A percentile compares a stretch with the other conserved stretches of the same genome.
phyloP scores from a whole-genome alignment of 148 eudicot species.

The Persicaria tinctoria region DNA sequence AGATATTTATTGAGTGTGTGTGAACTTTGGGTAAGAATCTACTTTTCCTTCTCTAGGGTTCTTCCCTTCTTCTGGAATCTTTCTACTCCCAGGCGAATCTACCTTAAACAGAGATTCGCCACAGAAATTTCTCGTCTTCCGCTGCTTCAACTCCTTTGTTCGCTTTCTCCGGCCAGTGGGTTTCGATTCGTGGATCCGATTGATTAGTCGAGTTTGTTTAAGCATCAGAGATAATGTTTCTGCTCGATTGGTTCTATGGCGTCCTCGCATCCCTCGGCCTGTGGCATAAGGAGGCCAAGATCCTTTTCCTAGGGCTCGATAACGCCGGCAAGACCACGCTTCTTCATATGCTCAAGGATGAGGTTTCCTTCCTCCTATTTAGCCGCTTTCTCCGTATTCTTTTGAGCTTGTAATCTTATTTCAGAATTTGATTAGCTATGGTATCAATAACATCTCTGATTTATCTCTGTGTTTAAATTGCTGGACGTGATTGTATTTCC shows the following conservation, averaged over 20 bases:
- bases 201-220: neutral
- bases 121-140: too few species aligned
- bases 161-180: neutral
- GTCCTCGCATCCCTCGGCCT: constrained; percentile 38
- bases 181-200: neutral
- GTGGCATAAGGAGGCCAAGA: constrained; percentile 39
- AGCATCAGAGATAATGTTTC: constrained; percentile 26
- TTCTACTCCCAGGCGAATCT: too few species aligned
- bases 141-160: too few species aligned
- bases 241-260: constrained; percentile 52
- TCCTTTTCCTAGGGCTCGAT: constrained; percentile 45
- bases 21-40: too few species aligned
- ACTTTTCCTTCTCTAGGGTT: too few species aligned
- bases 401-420: neutral
- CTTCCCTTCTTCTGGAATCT: too few species aligned
- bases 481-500: neutral
- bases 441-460: neutral
- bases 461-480: neutral
- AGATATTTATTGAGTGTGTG: too few species aligned
- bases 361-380: constrained; percentile 17
- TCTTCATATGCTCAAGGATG: constrained; percentile 52
- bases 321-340: constrained; percentile 50
- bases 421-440: neutral
- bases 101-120: too few species aligned
- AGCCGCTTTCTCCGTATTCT: neutral